Evolutionary conservation across 306 rosid species (phyloP).

Genomic region (Pachyrhizus erosus): DNA sequence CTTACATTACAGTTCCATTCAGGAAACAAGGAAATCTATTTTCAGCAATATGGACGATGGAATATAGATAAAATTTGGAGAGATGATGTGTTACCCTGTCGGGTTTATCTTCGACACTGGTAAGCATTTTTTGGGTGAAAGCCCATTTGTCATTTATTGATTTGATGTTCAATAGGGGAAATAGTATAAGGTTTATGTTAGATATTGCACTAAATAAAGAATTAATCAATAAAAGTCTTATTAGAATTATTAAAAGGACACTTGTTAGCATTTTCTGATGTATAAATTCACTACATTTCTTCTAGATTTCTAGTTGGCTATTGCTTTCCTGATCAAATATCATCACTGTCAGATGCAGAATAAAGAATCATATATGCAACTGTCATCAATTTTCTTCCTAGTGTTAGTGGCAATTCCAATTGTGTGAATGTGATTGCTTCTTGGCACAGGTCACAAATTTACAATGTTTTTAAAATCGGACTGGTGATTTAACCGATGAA

Average conservation of each 20-base stretch:
- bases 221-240: neutral
- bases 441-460: conserved; percentile 1
- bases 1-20: conserved; percentile 33
- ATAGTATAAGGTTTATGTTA: neutral
- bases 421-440: conserved; percentile 7
- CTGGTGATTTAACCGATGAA: no score
- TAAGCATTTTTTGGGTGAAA: conserved; percentile 48
- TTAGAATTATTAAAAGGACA: neutral
- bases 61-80: conserved; percentile 86
- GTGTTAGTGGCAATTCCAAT: neutral
- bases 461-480: no score
- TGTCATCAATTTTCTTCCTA: neutral
- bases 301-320: conserved; percentile 7
- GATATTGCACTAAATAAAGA: neutral
- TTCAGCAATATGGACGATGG: conserved; percentile 77
- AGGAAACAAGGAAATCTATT: conserved; percentile 79
- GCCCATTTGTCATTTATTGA: neutral
- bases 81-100: conserved; percentile 94
- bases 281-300: neutral
- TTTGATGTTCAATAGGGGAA: neutral
- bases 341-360: neutral
- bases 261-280: neutral
- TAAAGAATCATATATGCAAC: neutral
- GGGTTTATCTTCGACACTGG: conserved; percentile 95
- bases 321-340: conserved; percentile 21